Evolutionary conservation across 345 rosid genomes (phyloP), one percentile per base, ranked within the genome.

Genomic region (Cardiospermum halicacabum): DNA sequence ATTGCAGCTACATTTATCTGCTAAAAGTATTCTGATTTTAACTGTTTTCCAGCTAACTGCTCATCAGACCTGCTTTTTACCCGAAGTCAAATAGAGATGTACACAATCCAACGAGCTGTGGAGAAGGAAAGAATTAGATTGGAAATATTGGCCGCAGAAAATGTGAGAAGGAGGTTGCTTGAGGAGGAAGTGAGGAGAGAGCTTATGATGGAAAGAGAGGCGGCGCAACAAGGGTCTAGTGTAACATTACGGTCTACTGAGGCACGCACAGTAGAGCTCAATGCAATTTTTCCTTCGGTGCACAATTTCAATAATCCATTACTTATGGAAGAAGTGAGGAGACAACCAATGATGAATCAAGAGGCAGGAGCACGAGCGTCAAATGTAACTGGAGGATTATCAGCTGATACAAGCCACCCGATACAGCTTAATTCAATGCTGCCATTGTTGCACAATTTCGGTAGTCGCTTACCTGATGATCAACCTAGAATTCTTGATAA

Each of bases 181-280:
- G 73, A 79, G 48, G 83, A 72, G 0, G 84, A 83, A 66, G 81
- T 81, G 25, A 59, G 72, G 63, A 67, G 73, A 10, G 88, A 83
- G 78, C 67, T 86, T 73, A 66, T 75, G 43, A 56, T 70, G 11
- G 84, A 83, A 62, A 72, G 75, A 73, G 80, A 75, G 49, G 66
- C 74, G 74, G 76, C 74, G 10, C 32, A 51, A 60, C 67, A 50
- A 25, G 30, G 60, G 18, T 45, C 62, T 0, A 7, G 59, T 0
- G 69, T 67, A 43, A 66, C 22, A n/a, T n/a, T n/a, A n/a, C n/a
- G n/a, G n/a, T n/a, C n/a, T n/a, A n/a, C n/a, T n/a, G n/a, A n/a
- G n/a, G n/a, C n/a, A n/a, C n/a, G n/a, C n/a, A n/a, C n/a, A n/a
- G n/a, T n/a, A n/a, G n/a, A n/a, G n/a, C n/a, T n/a, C n/a, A n/a